Base-by-base conservation (phyloP, 106 monocot species). In the Iris macrosiphon region DNA sequence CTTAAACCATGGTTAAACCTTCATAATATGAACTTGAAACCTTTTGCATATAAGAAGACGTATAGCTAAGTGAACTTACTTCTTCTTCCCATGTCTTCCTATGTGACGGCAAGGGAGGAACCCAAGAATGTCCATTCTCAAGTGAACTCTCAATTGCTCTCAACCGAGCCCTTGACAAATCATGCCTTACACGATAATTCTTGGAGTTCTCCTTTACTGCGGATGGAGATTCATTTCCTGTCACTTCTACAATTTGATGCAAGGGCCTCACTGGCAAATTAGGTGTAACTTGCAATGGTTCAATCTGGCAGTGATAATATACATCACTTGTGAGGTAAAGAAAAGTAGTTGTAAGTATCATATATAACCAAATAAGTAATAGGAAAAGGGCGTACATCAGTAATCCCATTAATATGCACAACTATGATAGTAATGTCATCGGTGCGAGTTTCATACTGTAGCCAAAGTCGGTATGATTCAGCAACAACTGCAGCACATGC, bases 41-140 rank as follows among this genome's bases (percentile, higher is more conserved):
- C 9, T 49, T 33, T 31, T 44, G 23, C 8, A 62, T 34, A 57
- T 9, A 46, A 51, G n/a, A 0, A 60, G 9, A 8, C 15, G 40
- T 34, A 40, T 39, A 23, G 37, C 15, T n/a, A 48, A 18, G 15
- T 29, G 27, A 13, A 45, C 17, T 62, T 86, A 96, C 96, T 80
- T 98, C 77, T 81, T 98, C 96, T 80, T 98, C 96, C 96, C 86
- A 98, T 49, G 90, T 90, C 60, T 89, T 98, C 61, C 96, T 77
- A 58, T 98, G 75, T 16, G 78, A 80, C 51, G 80, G 73, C 55
- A 82, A 75, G 15, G 89, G 80, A 8, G 96, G 96, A 64, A 73
- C 71, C 96, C 96, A 98, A 54, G 63, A 15, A 62, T 69, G 76
- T 2, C 75, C 83, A 74, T 70, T 91, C 40, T 98, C 96, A 61